These are phyloP conservation scores for Dalbergia cultrata DNA, from an alignment of 306 rosid genomes.

Conservation along the genomic window DNA sequence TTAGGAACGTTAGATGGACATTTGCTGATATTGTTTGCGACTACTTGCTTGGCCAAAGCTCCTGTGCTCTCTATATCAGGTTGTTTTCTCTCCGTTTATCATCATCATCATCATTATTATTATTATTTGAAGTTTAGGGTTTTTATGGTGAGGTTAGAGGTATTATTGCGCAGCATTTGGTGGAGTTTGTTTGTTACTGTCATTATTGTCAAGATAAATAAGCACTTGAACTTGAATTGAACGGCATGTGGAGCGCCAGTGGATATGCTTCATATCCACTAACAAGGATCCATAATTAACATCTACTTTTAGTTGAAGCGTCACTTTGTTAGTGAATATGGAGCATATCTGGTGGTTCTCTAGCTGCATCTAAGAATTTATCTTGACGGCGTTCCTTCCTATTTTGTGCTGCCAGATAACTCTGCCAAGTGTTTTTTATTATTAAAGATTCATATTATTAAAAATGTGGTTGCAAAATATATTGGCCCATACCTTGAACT, in stretches of 20 bases:
- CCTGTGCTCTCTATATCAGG: slow-evolving; percentile 97
- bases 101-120: too few relatives aligned
- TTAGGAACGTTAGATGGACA: slow-evolving; percentile 90
- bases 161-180: neutral
- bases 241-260: neutral
- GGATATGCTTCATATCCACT: too few relatives aligned
- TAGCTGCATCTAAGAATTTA: too few relatives aligned
- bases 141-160: slow-evolving; percentile 27
- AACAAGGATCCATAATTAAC: too few relatives aligned
- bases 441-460: neutral
- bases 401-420: neutral
- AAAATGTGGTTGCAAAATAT: slow-evolving; percentile 6
- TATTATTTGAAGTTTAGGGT: neutral
- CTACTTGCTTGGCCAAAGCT: slow-evolving; percentile 87
- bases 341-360: too few relatives aligned
- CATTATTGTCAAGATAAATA: neutral
- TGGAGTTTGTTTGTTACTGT: slow-evolving; percentile 11
- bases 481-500: slow-evolving; percentile 9
- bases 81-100: slow-evolving; percentile 42
- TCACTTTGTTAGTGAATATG: too few relatives aligned
- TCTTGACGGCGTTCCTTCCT: neutral
- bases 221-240: neutral
- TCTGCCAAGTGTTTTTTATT: neutral
- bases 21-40: slow-evolving; percentile 95
- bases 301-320: too few relatives aligned